phyloP scores from a whole-genome alignment of 2,329 filamentous ascomycete species.

The Fusarium newnesense region DNA sequence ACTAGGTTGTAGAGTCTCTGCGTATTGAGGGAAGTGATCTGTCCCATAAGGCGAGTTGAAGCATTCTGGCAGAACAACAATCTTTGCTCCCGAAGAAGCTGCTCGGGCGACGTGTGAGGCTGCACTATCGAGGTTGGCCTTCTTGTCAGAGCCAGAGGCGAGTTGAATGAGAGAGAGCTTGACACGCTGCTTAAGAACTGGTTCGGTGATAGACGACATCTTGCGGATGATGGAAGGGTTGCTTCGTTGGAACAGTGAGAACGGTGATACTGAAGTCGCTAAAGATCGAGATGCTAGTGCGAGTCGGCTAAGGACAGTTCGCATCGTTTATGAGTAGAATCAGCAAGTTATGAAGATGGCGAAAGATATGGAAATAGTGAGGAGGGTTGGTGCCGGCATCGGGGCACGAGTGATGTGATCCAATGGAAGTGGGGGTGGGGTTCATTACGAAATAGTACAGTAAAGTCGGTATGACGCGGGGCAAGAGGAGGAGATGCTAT shows the following conservation, averaged over 20 bases:
- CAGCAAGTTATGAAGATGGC: not conserved
- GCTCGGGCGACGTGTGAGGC: constrained; percentile 86
- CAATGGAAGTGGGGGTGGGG: constrained; percentile 32
- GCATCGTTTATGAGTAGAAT: constrained; percentile 23
- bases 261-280: constrained; percentile 9
- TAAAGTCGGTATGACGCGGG: constrained; percentile 21
- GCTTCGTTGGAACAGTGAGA: constrained; percentile 31
- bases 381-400: constrained; percentile 19
- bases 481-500: constrained; percentile 13
- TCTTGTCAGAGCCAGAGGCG: constrained; percentile 83
- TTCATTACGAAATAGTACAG: constrained; percentile 21
- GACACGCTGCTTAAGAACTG: constrained; percentile 77
- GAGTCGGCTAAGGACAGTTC: constrained; percentile 24
- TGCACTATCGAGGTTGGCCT: constrained; percentile 83
- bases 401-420: constrained; percentile 15
- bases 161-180: constrained; percentile 87
- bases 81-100: constrained; percentile 77
- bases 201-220: constrained; percentile 48
- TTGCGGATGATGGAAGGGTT: constrained; percentile 45
- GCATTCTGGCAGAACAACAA: constrained; percentile 95
- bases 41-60: constrained; percentile 99
- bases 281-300: constrained; percentile 23
- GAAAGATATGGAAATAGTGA: constrained; percentile 2
- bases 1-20: constrained; percentile 83
- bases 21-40: constrained; percentile 89